These are phyloP conservation scores for Filobasidium uniguttulatum DNA, from an alignment of 1,284 basidiomycete genomes.

Conservation along the genomic window DNA sequence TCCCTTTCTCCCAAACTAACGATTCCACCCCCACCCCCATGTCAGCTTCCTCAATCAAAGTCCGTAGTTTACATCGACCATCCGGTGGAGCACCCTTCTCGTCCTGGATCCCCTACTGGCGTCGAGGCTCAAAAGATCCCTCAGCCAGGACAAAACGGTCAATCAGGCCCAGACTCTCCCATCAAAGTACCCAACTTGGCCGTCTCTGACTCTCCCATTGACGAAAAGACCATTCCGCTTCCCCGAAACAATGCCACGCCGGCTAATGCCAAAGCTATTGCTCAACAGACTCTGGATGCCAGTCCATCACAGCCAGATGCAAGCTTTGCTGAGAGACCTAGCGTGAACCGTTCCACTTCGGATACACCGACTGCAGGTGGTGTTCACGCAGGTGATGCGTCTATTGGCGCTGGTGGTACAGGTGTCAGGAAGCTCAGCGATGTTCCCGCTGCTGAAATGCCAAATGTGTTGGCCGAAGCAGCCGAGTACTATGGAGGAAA, in stretches of 20 bases:
- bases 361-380: neutral
- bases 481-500: constrained; percentile 67
- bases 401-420: neutral
- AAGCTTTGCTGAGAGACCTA: neutral
- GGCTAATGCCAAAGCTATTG: neutral
- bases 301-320: neutral
- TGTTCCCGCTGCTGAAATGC: constrained; percentile 15
- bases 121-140: neutral
- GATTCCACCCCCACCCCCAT: neutral
- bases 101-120: constrained; percentile 1
- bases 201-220: neutral
- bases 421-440: constrained; percentile 1
- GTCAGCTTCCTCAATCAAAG: constrained; percentile 29
- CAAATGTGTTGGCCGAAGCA: constrained; percentile 51
- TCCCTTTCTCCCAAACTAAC: neutral
- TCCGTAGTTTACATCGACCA: constrained; percentile 32
- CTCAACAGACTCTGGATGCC: neutral
- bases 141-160: too few relatives aligned
- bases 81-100: constrained; percentile 8
- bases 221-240: neutral
- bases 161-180: neutral
- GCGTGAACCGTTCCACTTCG: neutral
- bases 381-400: neutral
- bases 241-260: neutral
- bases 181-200: neutral